Percentiles rank a stretch among this genome's conserved stretches.
Evolutionary conservation across 2,329 filamentous ascomycete genomes (phyloP).

Genomic region (Pyrenophora tritici-repentis): DNA sequence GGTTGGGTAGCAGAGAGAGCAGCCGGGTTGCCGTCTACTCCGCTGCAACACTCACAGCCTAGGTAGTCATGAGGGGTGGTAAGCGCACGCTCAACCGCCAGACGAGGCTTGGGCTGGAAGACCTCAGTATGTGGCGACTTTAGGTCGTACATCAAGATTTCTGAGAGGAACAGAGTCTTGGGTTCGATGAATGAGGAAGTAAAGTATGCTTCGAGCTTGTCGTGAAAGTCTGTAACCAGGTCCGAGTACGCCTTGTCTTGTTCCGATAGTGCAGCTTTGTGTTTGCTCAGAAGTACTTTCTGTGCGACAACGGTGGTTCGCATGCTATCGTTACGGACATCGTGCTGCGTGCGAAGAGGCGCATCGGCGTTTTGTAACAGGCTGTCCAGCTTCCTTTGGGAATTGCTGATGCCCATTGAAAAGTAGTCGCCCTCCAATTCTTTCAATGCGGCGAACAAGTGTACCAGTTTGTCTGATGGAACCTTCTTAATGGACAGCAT

Average conservation of each 20-base stretch:
- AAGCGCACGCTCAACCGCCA: slow-evolving; percentile 72
- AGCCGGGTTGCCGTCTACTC: slow-evolving; percentile 44
- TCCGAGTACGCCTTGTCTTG: slow-evolving; percentile 73
- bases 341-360: slow-evolving; percentile 74
- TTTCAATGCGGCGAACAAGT: slow-evolving; percentile 49
- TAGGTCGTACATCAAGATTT: slow-evolving; percentile 77
- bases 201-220: slow-evolving; percentile 57
- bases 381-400: slow-evolving; percentile 44
- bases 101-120: slow-evolving; percentile 74
- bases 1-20: slow-evolving; percentile 66
- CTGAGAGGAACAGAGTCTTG: slow-evolving; percentile 64
- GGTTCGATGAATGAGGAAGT: slow-evolving; percentile 54
- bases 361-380: slow-evolving; percentile 31
- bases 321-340: slow-evolving; percentile 69
- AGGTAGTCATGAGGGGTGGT: slow-evolving; percentile 77
- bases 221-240: slow-evolving; percentile 63
- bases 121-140: slow-evolving; percentile 72
- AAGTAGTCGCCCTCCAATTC: slow-evolving; percentile 19
- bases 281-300: slow-evolving; percentile 77
- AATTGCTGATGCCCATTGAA: slow-evolving; percentile 23
- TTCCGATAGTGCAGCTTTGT: slow-evolving; percentile 71
- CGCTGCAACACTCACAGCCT: slow-evolving; percentile 69
- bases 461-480: slow-evolving; percentile 58
- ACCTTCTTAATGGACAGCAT: slow-evolving; percentile 65
- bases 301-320: slow-evolving; percentile 81